Base-by-base conservation (phyloP, 768 basidiomycete species). In the Naganishia vaughanmartiniae region DNA sequence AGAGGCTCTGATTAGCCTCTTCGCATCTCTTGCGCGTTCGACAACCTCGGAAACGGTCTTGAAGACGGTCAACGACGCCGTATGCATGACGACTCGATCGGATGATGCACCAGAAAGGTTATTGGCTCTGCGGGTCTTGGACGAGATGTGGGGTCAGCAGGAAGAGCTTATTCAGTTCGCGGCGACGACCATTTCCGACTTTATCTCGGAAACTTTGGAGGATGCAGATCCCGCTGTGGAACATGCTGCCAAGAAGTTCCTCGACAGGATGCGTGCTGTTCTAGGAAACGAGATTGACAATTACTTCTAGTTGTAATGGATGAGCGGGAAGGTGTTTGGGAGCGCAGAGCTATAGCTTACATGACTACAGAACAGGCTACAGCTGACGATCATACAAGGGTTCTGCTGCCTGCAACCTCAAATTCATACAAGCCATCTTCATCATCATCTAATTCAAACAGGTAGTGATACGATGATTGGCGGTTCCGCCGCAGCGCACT, bases 81-180 rank as follows among this genome's bases (percentile, higher is more conserved):
- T 97, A 33, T 86, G 96, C 65, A 90, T 95, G 88, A 88, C 91
- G 72, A 95, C 93, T 0, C 89, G 93, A 19, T 89, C 90, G 5
- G 93, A 96, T 67, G 89, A 91, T 71, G 81, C 85, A 2, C 83
- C 84, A 24, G 80, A 88, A n/a, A 87, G 92, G 9, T 78, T 92
- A 14, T 85, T 86, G 57, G 91, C 92, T 0, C 80, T 98, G 57
- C 79, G 83, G 9, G 89, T 87, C 73, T 83, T 89, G 17, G 86
- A 87, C 33, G 84, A 84, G n/a, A 78, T 96, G 34, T 98, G 95
- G 95, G 84, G 83, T 26, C 80, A 83, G 19, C 88, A 90, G 72
- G 87, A 86, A 30, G 93, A 95, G 79, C 90, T 92, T 33, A 84
- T 90, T 21, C 89, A 90, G 31, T 93, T 95, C 82, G 88, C 95